These are phyloP conservation scores for Clathrus columnatus DNA, from an alignment of 768 basidiomycete species.

Conservation along the genomic window DNA sequence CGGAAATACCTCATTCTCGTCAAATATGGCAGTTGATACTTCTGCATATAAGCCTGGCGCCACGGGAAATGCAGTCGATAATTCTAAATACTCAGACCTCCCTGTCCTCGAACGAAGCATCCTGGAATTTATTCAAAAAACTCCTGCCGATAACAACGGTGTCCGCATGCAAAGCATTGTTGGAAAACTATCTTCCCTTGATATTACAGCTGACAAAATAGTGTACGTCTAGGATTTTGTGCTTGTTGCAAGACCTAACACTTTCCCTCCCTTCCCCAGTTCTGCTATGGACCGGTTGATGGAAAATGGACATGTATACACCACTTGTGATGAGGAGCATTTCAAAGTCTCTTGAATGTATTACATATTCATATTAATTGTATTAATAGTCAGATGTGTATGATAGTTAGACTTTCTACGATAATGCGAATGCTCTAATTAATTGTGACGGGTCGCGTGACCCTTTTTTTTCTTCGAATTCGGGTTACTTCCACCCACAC, in stretches of 20 bases:
- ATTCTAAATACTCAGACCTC: slow-evolving; percentile 46
- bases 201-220: slow-evolving; percentile 53
- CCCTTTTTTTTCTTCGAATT: not conserved
- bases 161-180: slow-evolving; percentile 68
- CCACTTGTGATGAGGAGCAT: slow-evolving; percentile 77
- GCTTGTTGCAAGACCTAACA: slow-evolving; percentile 7
- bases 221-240: slow-evolving; percentile 38
- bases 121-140: slow-evolving; percentile 47
- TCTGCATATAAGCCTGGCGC: slow-evolving; percentile 38
- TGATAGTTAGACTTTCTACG: not conserved
- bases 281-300: slow-evolving; percentile 68
- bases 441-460: slow-evolving; percentile 1
- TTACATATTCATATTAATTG: not conserved
- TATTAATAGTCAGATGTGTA: not conserved
- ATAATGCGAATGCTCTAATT: no score
- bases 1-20: not conserved
- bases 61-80: slow-evolving; percentile 16
- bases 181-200: slow-evolving; percentile 23
- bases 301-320: slow-evolving; percentile 73
- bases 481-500: no score
- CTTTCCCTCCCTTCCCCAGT: slow-evolving; percentile 28
- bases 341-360: slow-evolving; percentile 27
- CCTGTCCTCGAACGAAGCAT: slow-evolving; percentile 55
- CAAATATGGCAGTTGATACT: not conserved
- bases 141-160: slow-evolving; percentile 50